Percentiles rank a stretch among this genome's conserved stretches.
phyloP scores from a whole-genome alignment of 495 filamentous ascomycete genomes.

The Aspergillus sclerotioniger region DNA sequence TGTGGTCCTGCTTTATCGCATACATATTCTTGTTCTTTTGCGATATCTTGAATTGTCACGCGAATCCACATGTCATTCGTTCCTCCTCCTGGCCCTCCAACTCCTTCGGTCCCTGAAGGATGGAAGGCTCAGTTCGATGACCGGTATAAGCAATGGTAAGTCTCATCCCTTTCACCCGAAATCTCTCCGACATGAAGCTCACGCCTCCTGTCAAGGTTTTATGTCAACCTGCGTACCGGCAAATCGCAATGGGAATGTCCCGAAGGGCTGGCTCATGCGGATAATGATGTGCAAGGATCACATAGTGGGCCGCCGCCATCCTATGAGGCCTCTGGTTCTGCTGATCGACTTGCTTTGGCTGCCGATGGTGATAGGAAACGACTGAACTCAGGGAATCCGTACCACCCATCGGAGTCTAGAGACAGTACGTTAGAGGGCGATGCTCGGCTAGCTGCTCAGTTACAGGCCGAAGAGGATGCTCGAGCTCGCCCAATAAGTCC shows the following conservation, averaged over 20 bases:
- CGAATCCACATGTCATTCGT: conserved; percentile 45
- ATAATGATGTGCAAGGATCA: conserved; percentile 38
- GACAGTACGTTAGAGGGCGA: conserved; percentile 59
- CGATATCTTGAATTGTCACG: not conserved
- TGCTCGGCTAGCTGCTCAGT: conserved; percentile 67
- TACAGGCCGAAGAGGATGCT: conserved; percentile 81
- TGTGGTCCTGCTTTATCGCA: not conserved
- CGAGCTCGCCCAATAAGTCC: conserved; percentile 39
- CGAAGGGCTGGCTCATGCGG: conserved; percentile 56
- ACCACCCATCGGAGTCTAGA: conserved; percentile 24
- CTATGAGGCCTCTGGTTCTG: conserved; percentile 51
- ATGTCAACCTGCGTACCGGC: conserved; percentile 80
- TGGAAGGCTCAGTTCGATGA: conserved; percentile 81
- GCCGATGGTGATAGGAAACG: conserved; percentile 53
- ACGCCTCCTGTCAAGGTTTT: conserved; percentile 60
- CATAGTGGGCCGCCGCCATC: conserved; percentile 61
- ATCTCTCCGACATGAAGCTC: conserved; percentile 6
- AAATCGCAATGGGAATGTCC: conserved; percentile 86
- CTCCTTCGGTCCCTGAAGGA: conserved; percentile 82
- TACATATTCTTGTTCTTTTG: not conserved
- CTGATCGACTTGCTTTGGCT: conserved; percentile 30
- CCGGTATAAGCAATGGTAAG: conserved; percentile 75
- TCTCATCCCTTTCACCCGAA: not conserved
- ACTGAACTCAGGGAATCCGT: conserved; percentile 62
- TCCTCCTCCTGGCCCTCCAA: conserved; percentile 76